Conservation (phyloP, 2,329 filamentous ascomycete species). For the Aspergillus japonicus region DNA sequence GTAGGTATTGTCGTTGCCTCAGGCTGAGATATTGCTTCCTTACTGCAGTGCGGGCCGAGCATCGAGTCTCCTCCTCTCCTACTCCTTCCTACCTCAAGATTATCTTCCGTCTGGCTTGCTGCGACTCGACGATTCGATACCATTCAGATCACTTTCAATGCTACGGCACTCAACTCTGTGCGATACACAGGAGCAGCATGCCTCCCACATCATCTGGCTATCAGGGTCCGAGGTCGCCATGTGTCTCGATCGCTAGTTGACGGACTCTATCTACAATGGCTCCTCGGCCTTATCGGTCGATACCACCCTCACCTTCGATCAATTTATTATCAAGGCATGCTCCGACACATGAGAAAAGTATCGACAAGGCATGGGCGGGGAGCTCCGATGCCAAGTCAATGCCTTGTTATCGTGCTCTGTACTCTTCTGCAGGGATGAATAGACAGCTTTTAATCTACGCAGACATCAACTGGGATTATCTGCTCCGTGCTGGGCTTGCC, state of each 20-base stretch:
- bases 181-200: not conserved
- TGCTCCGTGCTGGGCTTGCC: not conserved
- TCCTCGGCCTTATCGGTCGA: not conserved
- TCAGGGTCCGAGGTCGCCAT: not conserved
- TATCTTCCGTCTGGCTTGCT: no score
- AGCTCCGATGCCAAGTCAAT: not conserved
- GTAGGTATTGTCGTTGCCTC: no score
- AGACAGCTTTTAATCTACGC: not conserved
- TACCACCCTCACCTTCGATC: not conserved
- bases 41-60: no score
- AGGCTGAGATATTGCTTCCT: no score
- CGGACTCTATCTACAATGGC: not conserved
- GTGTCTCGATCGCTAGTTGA: not conserved
- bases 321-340: not conserved
- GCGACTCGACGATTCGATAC: no score
- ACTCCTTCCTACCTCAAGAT: no score
- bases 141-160: no score
- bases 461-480: not conserved
- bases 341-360: not conserved
- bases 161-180: not conserved
- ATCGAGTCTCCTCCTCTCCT: no score
- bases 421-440: not conserved
- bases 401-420: not conserved
- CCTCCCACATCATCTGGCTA: not conserved
- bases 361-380: not conserved